These are phyloP conservation scores for Metarhizium album DNA, from an alignment of 2,329 filamentous ascomycete species.

Conservation along the genomic window DNA sequence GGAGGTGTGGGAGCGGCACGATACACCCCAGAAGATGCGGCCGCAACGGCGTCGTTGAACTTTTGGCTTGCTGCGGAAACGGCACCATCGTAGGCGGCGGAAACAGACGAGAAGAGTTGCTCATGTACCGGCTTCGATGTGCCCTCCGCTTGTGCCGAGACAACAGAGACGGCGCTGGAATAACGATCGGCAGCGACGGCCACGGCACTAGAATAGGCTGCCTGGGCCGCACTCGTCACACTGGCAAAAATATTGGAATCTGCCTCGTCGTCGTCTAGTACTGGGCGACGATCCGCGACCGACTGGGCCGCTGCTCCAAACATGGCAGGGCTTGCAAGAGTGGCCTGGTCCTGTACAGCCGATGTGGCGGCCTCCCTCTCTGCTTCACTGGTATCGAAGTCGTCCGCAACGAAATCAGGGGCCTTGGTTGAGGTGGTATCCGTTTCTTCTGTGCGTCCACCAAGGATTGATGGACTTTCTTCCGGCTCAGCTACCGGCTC, in stretches of 20 bases:
- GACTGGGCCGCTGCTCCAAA: constrained; percentile 41
- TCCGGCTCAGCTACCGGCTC: not conserved
- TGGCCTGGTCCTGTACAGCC: constrained; percentile 12
- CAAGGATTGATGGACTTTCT: not conserved
- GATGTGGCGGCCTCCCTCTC: constrained; percentile 8
- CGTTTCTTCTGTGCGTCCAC: not conserved
- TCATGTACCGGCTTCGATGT: constrained; percentile 59
- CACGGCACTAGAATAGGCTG: constrained; percentile 54
- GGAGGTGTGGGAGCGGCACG: constrained; percentile 36
- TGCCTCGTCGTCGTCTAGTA: constrained; percentile 34
- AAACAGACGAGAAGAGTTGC: constrained; percentile 57
- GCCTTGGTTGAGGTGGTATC: not conserved
- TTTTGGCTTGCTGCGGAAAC: constrained; percentile 50
- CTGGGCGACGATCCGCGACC: constrained; percentile 34
- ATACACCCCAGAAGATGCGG: constrained; percentile 39
- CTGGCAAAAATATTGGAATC: constrained; percentile 25
- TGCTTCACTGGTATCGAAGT: not conserved
- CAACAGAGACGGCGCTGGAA: constrained; percentile 53
- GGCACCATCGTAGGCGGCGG: constrained; percentile 56
- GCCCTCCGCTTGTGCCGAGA: constrained; percentile 57
- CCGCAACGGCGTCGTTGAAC: constrained; percentile 43
- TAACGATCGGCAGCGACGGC: constrained; percentile 58
- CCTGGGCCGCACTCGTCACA: constrained; percentile 35
- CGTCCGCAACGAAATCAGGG: not conserved
- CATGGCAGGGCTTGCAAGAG: constrained; percentile 25